phyloP scores from a whole-genome alignment of 2,329 filamentous ascomycete species.

The Botryotinia globosa region DNA sequence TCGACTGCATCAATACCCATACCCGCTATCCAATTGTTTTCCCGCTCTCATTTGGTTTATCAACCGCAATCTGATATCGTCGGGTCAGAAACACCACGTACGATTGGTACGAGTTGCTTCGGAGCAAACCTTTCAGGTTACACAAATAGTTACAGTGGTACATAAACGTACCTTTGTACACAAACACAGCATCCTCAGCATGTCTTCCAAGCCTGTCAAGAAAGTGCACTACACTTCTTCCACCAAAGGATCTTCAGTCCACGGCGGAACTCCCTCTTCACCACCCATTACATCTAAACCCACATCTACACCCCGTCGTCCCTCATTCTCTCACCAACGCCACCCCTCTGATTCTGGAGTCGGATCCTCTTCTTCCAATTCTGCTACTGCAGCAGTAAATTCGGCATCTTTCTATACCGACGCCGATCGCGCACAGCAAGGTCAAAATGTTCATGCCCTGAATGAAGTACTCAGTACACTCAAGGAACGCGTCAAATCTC shows the following conservation, averaged over 20 bases:
- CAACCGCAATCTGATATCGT: background rate
- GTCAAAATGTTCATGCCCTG: background rate
- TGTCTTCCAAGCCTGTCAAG: conserved; percentile 13
- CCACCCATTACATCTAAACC: background rate
- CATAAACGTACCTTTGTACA: background rate
- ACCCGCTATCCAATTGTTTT: conserved; percentile 2
- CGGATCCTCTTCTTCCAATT: conserved; percentile 15
- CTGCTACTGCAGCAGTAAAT: background rate
- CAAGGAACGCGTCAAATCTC: conserved; percentile 11
- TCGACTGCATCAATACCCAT: conserved; percentile 2
- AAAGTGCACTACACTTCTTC: conserved; percentile 19
- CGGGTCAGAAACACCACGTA: conserved; percentile 8
- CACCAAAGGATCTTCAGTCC: conserved; percentile 15
- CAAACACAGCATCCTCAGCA: background rate
- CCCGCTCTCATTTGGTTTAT: conserved; percentile 2
- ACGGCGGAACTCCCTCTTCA: background rate
- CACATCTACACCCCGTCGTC: background rate
- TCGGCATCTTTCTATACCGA: conserved; percentile 4
- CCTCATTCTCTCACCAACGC: conserved; percentile 3
- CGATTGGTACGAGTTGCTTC: conserved; percentile 12
- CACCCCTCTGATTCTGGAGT: conserved; percentile 8
- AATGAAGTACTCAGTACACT: conserved; percentile 9
- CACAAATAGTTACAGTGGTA: conserved; percentile 10
- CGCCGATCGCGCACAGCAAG: background rate
- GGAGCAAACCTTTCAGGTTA: background rate